Evolutionary conservation across 495 filamentous ascomycete species (phyloP).

Genomic region (Neurospora sp.): DNA sequence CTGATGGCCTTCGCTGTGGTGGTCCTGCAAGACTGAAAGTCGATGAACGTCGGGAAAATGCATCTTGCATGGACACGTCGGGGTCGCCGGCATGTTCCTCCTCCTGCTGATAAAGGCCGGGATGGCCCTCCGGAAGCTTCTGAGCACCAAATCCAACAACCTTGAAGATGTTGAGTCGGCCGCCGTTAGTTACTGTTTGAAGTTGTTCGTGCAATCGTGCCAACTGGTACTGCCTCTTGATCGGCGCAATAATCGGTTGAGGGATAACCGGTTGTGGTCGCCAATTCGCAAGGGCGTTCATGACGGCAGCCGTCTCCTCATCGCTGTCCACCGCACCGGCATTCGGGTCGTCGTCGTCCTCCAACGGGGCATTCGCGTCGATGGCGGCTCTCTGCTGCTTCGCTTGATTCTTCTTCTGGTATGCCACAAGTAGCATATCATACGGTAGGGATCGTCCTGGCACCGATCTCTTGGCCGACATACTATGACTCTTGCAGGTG

Average conservation of each 20-base stretch:
- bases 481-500: conserved; percentile 93
- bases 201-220: conserved; percentile 86
- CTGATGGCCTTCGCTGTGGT: conserved; percentile 31
- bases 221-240: conserved; percentile 64
- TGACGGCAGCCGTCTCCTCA: conserved; percentile 82
- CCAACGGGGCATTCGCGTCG: conserved; percentile 84
- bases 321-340: conserved; percentile 75
- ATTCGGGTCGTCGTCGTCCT: conserved; percentile 71
- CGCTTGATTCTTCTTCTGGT: conserved; percentile 98
- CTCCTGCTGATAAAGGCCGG: conserved; percentile 14
- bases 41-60: conserved; percentile 28
- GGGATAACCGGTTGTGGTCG: conserved; percentile 61
- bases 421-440: conserved; percentile 83
- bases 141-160: conserved; percentile 36
- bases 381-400: conserved; percentile 93
- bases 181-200: conserved; percentile 55
- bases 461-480: conserved; percentile 90
- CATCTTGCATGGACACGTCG: conserved; percentile 24
- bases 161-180: conserved; percentile 46
- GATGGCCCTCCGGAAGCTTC: conserved; percentile 35
- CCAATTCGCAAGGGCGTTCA: conserved; percentile 67
- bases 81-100: conserved; percentile 39
- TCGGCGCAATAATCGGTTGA: conserved; percentile 54
- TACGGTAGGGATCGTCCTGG: conserved; percentile 87
- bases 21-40: conserved; percentile 33